phyloP scores from a whole-genome alignment of 2,329 filamentous ascomycete genomes.

The Lachnellula cervina region DNA sequence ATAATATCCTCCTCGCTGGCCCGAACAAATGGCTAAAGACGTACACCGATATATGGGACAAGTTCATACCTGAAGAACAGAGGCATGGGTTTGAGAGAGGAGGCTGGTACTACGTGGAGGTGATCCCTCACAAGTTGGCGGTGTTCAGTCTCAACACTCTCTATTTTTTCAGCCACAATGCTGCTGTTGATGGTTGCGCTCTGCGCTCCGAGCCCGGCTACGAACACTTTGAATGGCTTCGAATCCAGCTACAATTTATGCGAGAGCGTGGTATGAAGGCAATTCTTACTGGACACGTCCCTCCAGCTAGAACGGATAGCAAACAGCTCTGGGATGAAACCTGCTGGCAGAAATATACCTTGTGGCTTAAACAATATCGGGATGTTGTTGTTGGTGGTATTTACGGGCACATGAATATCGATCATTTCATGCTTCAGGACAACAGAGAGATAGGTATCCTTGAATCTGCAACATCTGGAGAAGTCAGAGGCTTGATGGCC shows the following conservation, averaged over 20 bases:
- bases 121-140: slow-evolving; percentile 77
- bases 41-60: slow-evolving; percentile 74
- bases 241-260: slow-evolving; percentile 79
- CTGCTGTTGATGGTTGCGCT: slow-evolving; percentile 86
- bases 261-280: slow-evolving; percentile 85
- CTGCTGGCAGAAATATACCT: slow-evolving; percentile 95
- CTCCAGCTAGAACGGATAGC: slow-evolving; percentile 76
- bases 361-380: slow-evolving; percentile 86
- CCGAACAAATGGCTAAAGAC: slow-evolving; percentile 81
- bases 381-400: slow-evolving; percentile 77
- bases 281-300: slow-evolving; percentile 90
- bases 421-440: slow-evolving; percentile 93
- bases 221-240: slow-evolving; percentile 93
- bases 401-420: slow-evolving; percentile 97
- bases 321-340: slow-evolving; percentile 94
- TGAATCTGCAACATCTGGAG: slow-evolving; percentile 24
- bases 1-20: slow-evolving; percentile 84
- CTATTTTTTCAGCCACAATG: slow-evolving; percentile 93
- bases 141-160: slow-evolving; percentile 95
- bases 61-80: slow-evolving; percentile 89
- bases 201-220: slow-evolving; percentile 78
- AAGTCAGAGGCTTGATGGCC: slow-evolving; percentile 37
- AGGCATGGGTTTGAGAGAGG: slow-evolving; percentile 86
- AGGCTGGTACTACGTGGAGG: slow-evolving; percentile 92
- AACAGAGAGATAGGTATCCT: slow-evolving; percentile 67